Evolutionary conservation across 2,329 filamentous ascomycete species (phyloP), one percentile per base, ranked within the genome.

Genomic region (Diaporthe batatas): DNA sequence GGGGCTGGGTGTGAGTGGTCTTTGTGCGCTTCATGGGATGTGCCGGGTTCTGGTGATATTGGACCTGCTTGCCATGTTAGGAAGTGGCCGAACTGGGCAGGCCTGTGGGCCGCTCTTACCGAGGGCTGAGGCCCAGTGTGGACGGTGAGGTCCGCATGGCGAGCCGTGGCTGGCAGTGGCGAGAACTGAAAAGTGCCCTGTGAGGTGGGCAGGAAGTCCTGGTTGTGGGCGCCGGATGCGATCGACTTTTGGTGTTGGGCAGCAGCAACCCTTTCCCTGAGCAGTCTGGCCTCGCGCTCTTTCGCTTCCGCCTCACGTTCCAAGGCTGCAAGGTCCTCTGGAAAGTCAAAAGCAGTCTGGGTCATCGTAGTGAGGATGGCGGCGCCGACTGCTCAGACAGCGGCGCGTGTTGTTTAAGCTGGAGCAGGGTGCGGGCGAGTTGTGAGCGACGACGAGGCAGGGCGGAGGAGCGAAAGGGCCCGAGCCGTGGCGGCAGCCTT

Each of bases 11-110:
- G 71, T 80, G 78, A 12, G 74, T 76, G 5, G 79, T 80, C 72
- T 80, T 80, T 25, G 78, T 77, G 18, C 79, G 76, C 72, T 80
- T 80, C 79, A 80, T 79, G 42, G 76, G 78, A 44, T 59, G 68
- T 39, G 68, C 32, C 21, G 64, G 25, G 47, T 67, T 68, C 12
- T 72, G 64, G 29, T 69, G 71, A 49, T 69, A 70, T 47, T 68
- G 44, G 59, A 32, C 51, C 47, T 70, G 53, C 8, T 32, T 57
- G 47, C 25, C 47, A 51, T 44, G 47, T 59, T 69, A 44, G 64
- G 42, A n/a, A 68, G 2, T 47, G 51, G 32, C 34, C 34, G 42
- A 23, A 36, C 18, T 11, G 34, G 16, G 44, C 70, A 69, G 55
- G 39, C 53, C 54, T 36, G 62, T 47, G 32, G 55, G 47, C 55